Conservation (phyloP, 73 alveolate genomes). For the Breviolum minutum region DNA sequence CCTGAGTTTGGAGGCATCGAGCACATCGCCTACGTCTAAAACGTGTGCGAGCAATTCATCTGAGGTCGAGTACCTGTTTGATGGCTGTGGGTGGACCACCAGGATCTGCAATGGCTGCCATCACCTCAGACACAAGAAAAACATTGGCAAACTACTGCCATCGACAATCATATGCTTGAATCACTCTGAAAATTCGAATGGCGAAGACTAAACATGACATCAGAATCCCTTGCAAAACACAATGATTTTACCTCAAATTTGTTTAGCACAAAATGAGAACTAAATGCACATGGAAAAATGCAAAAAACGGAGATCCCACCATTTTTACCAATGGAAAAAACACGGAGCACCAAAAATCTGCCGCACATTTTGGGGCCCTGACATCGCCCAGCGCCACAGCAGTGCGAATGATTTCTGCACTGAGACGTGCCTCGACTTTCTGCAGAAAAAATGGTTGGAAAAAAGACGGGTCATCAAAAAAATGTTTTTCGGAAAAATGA, state of each 20-base stretch:
- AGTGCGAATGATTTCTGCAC: slow-evolving; percentile 56
- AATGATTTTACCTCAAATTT: too few relatives aligned
- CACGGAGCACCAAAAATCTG: background rate
- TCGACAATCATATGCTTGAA: background rate
- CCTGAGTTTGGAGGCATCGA: slow-evolving; percentile 18
- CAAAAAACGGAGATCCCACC: background rate
- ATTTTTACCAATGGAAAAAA: background rate
- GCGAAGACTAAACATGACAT: too few relatives aligned
- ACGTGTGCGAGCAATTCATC: background rate
- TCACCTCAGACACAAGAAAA: background rate
- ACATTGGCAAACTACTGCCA: background rate
- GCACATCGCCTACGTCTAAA: background rate
- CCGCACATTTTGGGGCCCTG: background rate
- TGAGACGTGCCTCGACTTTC: slow-evolving; percentile 82
- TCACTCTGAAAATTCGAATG: background rate
- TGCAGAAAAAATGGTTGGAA: too few relatives aligned
- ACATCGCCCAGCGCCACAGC: slow-evolving; percentile 82
- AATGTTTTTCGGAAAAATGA: too few relatives aligned
- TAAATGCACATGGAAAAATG: too few relatives aligned
- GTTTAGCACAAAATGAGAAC: too few relatives aligned
- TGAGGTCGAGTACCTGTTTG: slow-evolving; percentile 22
- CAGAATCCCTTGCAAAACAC: too few relatives aligned
- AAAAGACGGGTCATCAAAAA: background rate
- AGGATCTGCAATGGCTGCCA: slow-evolving; percentile 80
- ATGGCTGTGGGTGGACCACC: slow-evolving; percentile 81